Evolutionary conservation across 2,329 filamentous ascomycete species (phyloP), one percentile per base, ranked within the genome.

Genomic region (Calonectria multiphialidica): DNA sequence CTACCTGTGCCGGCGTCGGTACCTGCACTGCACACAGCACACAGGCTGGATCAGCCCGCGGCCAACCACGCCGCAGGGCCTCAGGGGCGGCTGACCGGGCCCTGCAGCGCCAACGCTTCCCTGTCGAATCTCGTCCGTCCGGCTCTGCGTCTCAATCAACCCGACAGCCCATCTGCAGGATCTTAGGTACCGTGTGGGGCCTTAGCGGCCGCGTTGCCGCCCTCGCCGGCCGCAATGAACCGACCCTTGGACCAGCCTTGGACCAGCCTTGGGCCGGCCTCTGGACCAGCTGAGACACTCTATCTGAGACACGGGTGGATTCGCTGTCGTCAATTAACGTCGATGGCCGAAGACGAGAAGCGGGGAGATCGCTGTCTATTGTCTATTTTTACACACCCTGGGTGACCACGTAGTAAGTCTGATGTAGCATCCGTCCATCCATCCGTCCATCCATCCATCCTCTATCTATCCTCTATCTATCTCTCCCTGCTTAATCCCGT

Each of bases 301-400:
- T 71, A 78, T 77, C 75, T 76, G 75, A 77, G 76, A 78, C 76
- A 67, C 21, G 21, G 61, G 37, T 50, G 37, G 68, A 47, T 57
- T 61, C 12, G 33, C 64, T 40, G 53, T 77, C 63, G 68, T 71
- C 49, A 63, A 68, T 75, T 65, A 33, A 53, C 65, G 15, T 64
- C 40, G 63, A 55, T 15, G 7, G 47, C 13, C 37, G 55, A 64
- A 25, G 33, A 35, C 18, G 61, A 49, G 61, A 30, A 42, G 42
- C 40, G 42, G 28, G 45, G 18, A 25, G 16, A 15, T 42, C 40
- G 15, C 42, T 45, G 18, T 37, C 10, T 35, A 16, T 15, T 28
- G 42, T 40, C 65, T 68, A 68, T 68, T 68, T 68, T 68, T 68
- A 53, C 42, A 28, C 30, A 25, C 23, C 28, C n/a, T n/a, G n/a